Percentiles rank a stretch among this genome's conserved stretches.
These are phyloP conservation scores for Acer campestre DNA, from an alignment of 345 rosid genomes.

Conservation along the genomic window DNA sequence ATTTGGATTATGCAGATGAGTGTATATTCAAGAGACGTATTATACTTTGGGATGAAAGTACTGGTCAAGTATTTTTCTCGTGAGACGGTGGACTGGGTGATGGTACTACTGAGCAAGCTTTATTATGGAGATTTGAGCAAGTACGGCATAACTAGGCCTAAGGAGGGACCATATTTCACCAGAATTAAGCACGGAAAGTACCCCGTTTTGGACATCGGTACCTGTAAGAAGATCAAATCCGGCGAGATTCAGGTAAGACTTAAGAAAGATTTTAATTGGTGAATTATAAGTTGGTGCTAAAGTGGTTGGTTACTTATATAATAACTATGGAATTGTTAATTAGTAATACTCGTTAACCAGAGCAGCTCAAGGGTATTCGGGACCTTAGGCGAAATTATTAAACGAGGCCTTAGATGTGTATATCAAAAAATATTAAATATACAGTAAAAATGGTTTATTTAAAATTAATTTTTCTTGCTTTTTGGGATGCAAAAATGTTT, in stretches of 20 bases:
- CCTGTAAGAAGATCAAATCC: conserved; percentile 36
- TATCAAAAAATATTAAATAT: too few relatives aligned
- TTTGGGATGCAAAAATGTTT: too few relatives aligned
- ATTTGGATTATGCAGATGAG: conserved; percentile 48
- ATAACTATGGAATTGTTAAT: too few relatives aligned
- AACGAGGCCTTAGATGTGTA: too few relatives aligned
- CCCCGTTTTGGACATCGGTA: conserved; percentile 39
- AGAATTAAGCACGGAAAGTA: conserved; percentile 39
- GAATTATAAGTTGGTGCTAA: too few relatives aligned
- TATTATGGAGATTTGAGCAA: conserved; percentile 40
- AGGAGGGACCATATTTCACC: conserved; percentile 35
- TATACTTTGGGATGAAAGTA: conserved; percentile 26
- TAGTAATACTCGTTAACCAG: too few relatives aligned
- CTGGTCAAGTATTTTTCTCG: conserved; percentile 35
- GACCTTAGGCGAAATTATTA: too few relatives aligned
- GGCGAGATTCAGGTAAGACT: conserved; percentile 24
- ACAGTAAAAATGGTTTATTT: too few relatives aligned
- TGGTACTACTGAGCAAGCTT: conserved; percentile 34
- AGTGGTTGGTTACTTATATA: too few relatives aligned
- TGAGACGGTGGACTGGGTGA: conserved; percentile 21
- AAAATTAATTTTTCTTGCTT: too few relatives aligned
- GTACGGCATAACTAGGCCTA: conserved; percentile 35
- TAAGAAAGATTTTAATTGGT: too few relatives aligned
- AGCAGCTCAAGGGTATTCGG: too few relatives aligned
- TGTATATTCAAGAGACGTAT: conserved; percentile 46